Base-by-base conservation (phyloP, 2,329 filamentous ascomycete species). In the Apiospora kogelbergensis region DNA sequence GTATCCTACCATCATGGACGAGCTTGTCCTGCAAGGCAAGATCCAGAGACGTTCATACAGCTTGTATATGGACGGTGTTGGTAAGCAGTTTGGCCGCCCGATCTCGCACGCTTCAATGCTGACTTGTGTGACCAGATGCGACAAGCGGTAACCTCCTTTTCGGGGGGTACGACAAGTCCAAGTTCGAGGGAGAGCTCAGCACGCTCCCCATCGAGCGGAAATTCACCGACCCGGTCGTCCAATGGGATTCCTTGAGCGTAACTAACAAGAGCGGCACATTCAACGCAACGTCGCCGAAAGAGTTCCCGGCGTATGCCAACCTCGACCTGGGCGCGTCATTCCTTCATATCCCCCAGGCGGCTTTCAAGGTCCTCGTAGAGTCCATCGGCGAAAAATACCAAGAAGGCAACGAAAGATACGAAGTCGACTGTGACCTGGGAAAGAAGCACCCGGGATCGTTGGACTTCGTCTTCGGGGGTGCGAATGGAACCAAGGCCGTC, bases 1-100 rank as follows among this genome's bases (percentile, higher is more conserved):
- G 66, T 67, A 67, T 40, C 66, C 66, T 48, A 67, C 66, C 33
- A 53, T 67, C 30, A 67, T 67, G 33, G 66, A 67, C 37, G 66
- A 67, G 6, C 46, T 67, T 6, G 24, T 67, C 33, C 42, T 42
- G 46, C 66, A 67, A 57, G 66, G 66, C n/a, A 67, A 67, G 46
- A 67, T 67, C 22, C 45, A 53, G 33, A 53, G 66, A 30, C 66
- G 66, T 26, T 46, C 66, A 17, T 67, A 67, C 33, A 53, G 66
- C 41, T 24, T 67, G 37, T 67, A 67, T 26, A 67, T 67, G 66
- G 66, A 57, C 24, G 41, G 66, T 9, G 41, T 57, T 20, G 53
- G 53, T 60, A 37, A 15, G 53, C 10, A 13, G 53, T 37, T 9
- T 60, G 53, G 10, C 9, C 30, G 4, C 13, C 53, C 30, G 10